These are phyloP conservation scores for Pseudopyricularia javanii DNA, from an alignment of 2,329 filamentous ascomycete species.

Conservation along the genomic window DNA sequence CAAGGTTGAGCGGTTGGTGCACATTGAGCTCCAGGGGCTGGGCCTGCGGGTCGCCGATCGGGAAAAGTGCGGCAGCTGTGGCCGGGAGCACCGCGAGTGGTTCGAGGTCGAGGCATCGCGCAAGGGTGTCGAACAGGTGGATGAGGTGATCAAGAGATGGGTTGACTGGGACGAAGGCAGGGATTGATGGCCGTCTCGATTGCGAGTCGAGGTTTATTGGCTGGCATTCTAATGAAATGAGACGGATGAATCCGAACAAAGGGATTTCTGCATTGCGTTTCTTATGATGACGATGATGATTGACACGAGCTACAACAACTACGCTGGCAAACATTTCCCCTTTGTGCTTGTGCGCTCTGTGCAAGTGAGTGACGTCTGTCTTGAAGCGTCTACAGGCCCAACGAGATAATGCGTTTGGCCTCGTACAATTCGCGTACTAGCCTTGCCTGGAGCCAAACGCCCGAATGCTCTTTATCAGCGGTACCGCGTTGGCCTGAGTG, in stretches of 20 bases:
- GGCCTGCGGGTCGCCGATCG: constrained; percentile 38
- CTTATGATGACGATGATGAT: too few species aligned
- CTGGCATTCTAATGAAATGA: not conserved
- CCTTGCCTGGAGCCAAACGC: constrained; percentile 7
- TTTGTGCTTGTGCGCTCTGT: too few species aligned
- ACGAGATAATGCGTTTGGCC: too few species aligned
- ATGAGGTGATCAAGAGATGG: constrained; percentile 64
- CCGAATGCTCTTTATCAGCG: constrained; percentile 12
- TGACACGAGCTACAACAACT: too few species aligned
- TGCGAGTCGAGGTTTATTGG: not conserved
- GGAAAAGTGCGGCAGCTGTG: constrained; percentile 61
- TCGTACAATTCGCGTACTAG: not conserved
- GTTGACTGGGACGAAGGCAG: constrained; percentile 62
- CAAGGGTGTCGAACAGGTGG: constrained; percentile 53
- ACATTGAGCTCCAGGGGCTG: constrained; percentile 69
- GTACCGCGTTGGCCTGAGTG: constrained; percentile 14
- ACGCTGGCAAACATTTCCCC: too few species aligned
- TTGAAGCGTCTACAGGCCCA: too few species aligned
- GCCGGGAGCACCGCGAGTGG: constrained; percentile 84
- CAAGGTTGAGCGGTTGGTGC: constrained; percentile 79
- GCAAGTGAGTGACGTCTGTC: too few species aligned
- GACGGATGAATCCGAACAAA: too few species aligned
- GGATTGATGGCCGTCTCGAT: not conserved
- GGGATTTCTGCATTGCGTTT: too few species aligned
- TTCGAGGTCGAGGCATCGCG: constrained; percentile 75